Evolutionary conservation across 306 rosid species (phyloP).

Genomic region (Vachellia collinsii): DNA sequence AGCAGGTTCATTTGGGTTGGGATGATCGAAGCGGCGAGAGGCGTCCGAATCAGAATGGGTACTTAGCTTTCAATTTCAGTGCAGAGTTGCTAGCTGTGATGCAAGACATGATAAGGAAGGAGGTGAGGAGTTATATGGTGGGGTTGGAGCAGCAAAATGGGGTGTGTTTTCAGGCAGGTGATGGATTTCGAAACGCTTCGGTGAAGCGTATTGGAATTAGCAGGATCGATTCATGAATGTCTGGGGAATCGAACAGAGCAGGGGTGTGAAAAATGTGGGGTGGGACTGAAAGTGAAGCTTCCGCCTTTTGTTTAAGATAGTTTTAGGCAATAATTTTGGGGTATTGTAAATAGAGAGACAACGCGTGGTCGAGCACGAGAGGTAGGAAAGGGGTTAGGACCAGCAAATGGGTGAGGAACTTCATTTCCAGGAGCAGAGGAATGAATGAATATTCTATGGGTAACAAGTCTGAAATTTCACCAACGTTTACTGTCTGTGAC

Average conservation of each 20-base stretch:
- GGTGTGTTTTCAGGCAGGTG: conserved; percentile 45
- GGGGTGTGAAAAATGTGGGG: not conserved
- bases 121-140: conserved; percentile 87
- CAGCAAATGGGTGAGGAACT: conserved; percentile 1
- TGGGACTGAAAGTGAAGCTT: conserved; percentile 11
- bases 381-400: conserved; percentile 5
- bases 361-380: not conserved
- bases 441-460: not conserved
- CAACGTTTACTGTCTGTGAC: conserved; percentile 13
- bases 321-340: conserved; percentile 69
- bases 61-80: conserved; percentile 53
- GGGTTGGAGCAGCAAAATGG: conserved; percentile 73
- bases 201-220: conserved; percentile 69
- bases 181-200: conserved; percentile 64
- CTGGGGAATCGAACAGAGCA: not conserved
- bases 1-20: conserved; percentile 4
- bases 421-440: conserved; percentile 26
- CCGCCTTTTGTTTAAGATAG: conserved; percentile 15
- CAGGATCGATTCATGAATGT: conserved; percentile 54
- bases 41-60: conserved; percentile 24
- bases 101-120: conserved; percentile 94
- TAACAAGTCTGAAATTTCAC: conserved; percentile 20
- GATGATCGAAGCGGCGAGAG: conserved; percentile 18
- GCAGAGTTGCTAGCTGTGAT: conserved; percentile 72
- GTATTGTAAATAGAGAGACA: conserved; percentile 63